Conservation (phyloP, 2,329 filamentous ascomycete species). For the Exophiala phaeomuriformis region DNA sequence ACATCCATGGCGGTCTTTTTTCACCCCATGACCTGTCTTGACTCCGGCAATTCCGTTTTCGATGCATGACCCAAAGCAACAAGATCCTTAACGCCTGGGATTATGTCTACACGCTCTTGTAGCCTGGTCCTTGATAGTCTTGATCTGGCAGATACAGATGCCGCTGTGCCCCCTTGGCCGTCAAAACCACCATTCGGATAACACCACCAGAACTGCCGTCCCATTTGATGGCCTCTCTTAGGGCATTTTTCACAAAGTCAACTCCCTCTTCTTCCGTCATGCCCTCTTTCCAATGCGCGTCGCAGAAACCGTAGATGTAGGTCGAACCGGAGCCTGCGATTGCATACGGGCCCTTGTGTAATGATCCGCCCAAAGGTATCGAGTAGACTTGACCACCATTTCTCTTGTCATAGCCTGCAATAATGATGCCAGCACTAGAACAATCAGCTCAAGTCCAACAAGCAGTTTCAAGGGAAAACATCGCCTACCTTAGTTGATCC, state of each 20-base stretch:
- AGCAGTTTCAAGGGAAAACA: neutral
- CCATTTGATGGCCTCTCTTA: conserved; percentile 97
- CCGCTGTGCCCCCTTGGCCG: conserved; percentile 77
- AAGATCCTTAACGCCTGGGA: conserved; percentile 28
- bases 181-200: conserved; percentile 95
- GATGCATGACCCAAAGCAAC: conserved; percentile 22
- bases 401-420: conserved; percentile 93
- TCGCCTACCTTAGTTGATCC: conserved; percentile 71
- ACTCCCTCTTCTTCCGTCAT: conserved; percentile 92
- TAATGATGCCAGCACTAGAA: conserved; percentile 83
- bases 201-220: conserved; percentile 97
- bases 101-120: conserved; percentile 32
- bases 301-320: conserved; percentile 99
- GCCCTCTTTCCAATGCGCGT: conserved; percentile 87
- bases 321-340: conserved; percentile 96
- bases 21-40: neutral
- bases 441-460: conserved; percentile 8
- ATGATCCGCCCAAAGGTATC: conserved; percentile 88
- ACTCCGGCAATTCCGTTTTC: neutral
- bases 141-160: conserved; percentile 94
- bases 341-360: conserved; percentile 94
- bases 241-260: conserved; percentile 81
- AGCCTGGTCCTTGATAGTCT: conserved; percentile 68
- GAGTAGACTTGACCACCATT: conserved; percentile 97
- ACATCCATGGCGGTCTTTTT: no score